Evolutionary conservation across 2,329 filamentous ascomycete species (phyloP), one percentile per base, ranked within the genome.

Genomic region (Beauveria rudraprayagi): DNA sequence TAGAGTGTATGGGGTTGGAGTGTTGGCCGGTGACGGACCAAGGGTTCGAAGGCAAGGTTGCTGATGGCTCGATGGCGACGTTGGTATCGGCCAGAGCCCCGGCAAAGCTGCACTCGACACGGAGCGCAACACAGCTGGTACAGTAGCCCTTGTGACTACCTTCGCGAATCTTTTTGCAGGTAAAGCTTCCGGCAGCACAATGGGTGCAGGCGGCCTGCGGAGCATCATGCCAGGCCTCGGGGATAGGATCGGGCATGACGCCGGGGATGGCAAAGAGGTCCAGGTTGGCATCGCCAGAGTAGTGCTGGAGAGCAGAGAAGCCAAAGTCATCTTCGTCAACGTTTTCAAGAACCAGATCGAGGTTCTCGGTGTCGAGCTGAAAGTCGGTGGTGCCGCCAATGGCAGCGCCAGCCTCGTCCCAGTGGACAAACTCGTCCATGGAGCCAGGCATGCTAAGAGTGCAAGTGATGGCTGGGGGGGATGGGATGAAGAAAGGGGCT

Each of bases 401-500:
- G 46, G 71, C 70, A 47, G 76, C 73, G 51, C 73, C 79, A 55
- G 78, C 76, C 62, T 78, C 73, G 66, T 85, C 82, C 82, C 84
- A 87, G 69, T 85, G 77, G 70, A 89, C 81, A 69, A 88, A 85
- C 64, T 86, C 81, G 60, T 87, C 84, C 76, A 82, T 75, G 59
- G 84, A 79, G 61, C 82, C 67, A 61, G 61, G 34, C 47, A 54
- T 62, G 43, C 14, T 22, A 30, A 26, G 30, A 19, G 51, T 44
- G 17, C 34, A 51, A 46, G 41, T 17, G n/a, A 51, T 11, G 26
- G 24, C 28, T 11, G 22, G 9, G 1, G n/a, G 17, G 11, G 34
- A 17, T 11, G 30, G 30, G 30, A 34, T 10, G 26, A 9, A 1
- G 19, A 22, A 17, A 17, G 48, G 11, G 37, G 60, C 44, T 56